Evolutionary conservation across 2,329 filamentous ascomycete species (phyloP).

Genomic region (Metarhizium brunneum): DNA sequence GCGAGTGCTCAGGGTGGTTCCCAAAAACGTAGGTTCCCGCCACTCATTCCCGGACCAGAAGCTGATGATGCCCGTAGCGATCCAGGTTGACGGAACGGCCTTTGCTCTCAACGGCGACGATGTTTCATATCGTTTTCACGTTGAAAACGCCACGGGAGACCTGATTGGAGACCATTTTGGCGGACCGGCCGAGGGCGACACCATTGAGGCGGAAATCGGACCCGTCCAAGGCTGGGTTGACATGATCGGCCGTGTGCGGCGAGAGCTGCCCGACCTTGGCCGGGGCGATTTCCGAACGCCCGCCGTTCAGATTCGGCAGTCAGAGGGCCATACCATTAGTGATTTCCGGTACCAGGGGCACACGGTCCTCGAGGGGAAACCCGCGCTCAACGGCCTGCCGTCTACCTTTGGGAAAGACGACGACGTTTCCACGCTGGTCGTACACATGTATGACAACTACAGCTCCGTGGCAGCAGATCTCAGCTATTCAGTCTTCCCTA

Average conservation of each 20-base stretch:
- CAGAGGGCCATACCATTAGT: conserved; percentile 48
- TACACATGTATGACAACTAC: conserved; percentile 49
- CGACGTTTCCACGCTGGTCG: conserved; percentile 49
- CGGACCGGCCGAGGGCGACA: conserved; percentile 41
- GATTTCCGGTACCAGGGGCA: conserved; percentile 50
- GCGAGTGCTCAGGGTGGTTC: neutral
- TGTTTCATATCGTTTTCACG: conserved; percentile 55
- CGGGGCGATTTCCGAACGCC: conserved; percentile 54
- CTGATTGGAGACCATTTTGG: conserved; percentile 54
- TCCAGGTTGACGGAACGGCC: conserved; percentile 42
- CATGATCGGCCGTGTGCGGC: conserved; percentile 38
- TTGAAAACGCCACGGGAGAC: conserved; percentile 45
- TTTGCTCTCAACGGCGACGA: conserved; percentile 48
- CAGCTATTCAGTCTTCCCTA: conserved; percentile 54
- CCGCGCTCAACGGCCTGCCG: conserved; percentile 44
- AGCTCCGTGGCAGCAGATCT: conserved; percentile 49
- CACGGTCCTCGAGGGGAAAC: conserved; percentile 46
- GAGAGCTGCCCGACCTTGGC: conserved; percentile 56
- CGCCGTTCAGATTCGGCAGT: conserved; percentile 50
- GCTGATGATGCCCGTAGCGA: conserved; percentile 24
- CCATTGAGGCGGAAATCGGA: conserved; percentile 27
- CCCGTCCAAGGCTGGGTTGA: conserved; percentile 43
- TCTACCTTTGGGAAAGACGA: conserved; percentile 46
- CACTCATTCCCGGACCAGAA: neutral
- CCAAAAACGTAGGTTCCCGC: neutral